A percentile compares a stretch with the other conserved stretches of the same genome.
Conservation (phyloP, 257 asterid species). For the Rubia yunnanensis region DNA sequence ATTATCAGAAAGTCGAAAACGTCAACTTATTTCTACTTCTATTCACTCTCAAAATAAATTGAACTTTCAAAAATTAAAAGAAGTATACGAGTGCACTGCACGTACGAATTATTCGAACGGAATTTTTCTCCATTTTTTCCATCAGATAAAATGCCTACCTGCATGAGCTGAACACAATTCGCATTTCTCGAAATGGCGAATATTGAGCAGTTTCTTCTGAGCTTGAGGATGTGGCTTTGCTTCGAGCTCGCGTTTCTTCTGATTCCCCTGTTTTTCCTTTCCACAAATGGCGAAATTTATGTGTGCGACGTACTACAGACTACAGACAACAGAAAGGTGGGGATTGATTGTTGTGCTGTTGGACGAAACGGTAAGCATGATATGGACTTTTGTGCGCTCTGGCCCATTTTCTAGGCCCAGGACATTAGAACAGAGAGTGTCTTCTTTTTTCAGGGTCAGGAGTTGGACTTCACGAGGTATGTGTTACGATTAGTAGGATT, state of each 20-base stretch:
- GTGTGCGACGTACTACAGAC: too few species aligned
- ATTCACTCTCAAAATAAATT: neutral
- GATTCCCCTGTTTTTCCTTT: conserved; percentile 2
- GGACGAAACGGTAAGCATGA: neutral
- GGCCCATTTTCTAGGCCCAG: too few species aligned
- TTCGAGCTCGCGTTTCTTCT: neutral
- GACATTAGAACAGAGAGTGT: too few species aligned
- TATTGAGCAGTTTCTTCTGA: neutral
- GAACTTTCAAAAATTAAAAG: neutral
- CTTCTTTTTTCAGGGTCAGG: too few species aligned
- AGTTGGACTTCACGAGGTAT: too few species aligned
- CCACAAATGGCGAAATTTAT: neutral
- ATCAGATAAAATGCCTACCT: neutral
- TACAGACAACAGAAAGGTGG: neutral
- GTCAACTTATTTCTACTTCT: too few species aligned
- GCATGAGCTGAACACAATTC: neutral
- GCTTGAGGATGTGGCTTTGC: neutral
- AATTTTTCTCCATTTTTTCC: neutral
- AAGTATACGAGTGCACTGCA: neutral
- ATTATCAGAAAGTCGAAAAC: too few species aligned
- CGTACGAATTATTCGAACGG: neutral
- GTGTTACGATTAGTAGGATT: too few species aligned
- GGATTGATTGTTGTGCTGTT: neutral
- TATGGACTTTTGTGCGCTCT: too few species aligned
- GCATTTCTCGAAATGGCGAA: neutral